Evolutionary conservation across 2,329 filamentous ascomycete genomes (phyloP).

Genomic region (Trematosphaeria pertusa): DNA sequence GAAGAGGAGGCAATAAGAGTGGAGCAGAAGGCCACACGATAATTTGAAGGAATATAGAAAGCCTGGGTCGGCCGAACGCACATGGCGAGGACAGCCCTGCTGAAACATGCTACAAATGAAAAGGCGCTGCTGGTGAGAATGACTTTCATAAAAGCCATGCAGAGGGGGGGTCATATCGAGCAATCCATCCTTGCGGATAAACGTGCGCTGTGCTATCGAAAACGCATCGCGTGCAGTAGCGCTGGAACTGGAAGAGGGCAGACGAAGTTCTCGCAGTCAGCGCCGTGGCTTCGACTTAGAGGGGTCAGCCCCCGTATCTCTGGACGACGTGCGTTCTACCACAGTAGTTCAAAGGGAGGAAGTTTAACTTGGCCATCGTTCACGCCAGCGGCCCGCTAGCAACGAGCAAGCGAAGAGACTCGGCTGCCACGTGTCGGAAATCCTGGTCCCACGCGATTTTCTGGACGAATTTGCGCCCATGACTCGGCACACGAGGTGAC

Average conservation of each 20-base stretch:
- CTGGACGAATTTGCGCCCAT: slow-evolving; percentile 27
- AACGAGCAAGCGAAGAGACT: slow-evolving; percentile 29
- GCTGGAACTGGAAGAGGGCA: no score
- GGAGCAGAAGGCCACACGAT: slow-evolving; percentile 17
- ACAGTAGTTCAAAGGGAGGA: no score
- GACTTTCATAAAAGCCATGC: slow-evolving; percentile 26
- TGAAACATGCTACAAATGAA: slow-evolving; percentile 34
- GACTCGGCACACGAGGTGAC: slow-evolving; percentile 30
- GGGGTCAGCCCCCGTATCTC: no score
- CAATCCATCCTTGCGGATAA: slow-evolving; percentile 16
- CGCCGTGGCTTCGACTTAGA: no score
- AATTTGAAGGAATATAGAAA: slow-evolving; percentile 15
- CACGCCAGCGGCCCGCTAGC: slow-evolving; percentile 41
- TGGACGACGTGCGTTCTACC: no score
- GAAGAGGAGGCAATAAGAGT: slow-evolving; percentile 34
- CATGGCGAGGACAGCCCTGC: slow-evolving; percentile 24
- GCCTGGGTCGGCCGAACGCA: slow-evolving; percentile 16
- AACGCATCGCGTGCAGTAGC: no score
- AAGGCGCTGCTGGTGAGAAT: slow-evolving; percentile 17
- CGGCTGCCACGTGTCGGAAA: slow-evolving; percentile 40
- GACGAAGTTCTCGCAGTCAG: no score
- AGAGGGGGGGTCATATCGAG: slow-evolving; percentile 11
- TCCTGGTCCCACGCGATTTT: slow-evolving; percentile 32
- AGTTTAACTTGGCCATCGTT: slow-evolving; percentile 29
- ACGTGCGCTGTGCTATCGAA: slow-evolving; percentile 15